These are phyloP conservation scores for Cordyceps pruinosa DNA, from an alignment of 2,329 filamentous ascomycete species.

Conservation along the genomic window DNA sequence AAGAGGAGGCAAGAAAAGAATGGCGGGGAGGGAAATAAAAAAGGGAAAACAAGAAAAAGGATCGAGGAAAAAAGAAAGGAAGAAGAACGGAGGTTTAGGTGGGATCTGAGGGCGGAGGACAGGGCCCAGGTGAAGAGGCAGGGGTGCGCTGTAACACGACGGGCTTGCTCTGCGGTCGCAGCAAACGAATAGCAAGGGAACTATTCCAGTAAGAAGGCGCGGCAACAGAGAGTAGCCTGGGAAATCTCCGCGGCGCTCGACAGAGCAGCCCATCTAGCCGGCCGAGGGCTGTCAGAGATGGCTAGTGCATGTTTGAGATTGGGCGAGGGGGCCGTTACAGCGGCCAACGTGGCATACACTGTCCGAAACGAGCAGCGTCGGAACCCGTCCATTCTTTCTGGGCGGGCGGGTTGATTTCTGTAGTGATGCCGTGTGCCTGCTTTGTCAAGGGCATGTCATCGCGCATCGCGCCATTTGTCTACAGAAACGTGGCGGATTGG, in stretches of 20 bases:
- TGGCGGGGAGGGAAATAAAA: not conserved
- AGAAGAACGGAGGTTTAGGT: not conserved
- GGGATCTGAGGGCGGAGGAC: not conserved
- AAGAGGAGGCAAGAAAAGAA: not conserved
- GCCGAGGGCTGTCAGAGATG: not conserved
- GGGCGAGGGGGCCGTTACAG: not conserved
- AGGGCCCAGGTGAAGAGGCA: too few relatives aligned
- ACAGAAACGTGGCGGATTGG: not conserved
- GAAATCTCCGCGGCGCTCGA: too few relatives aligned
- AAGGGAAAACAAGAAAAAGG: not conserved
- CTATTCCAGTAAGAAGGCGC: too few relatives aligned
- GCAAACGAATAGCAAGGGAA: too few relatives aligned
- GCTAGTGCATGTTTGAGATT: slow-evolving; percentile 9
- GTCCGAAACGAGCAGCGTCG: slow-evolving; percentile 8
- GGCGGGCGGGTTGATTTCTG: too few relatives aligned
- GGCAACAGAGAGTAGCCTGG: too few relatives aligned
- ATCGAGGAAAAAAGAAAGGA: not conserved
- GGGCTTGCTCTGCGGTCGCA: not conserved
- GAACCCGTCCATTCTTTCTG: not conserved
- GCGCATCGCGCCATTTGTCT: too few relatives aligned
- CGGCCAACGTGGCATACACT: not conserved
- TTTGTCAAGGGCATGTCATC: too few relatives aligned
- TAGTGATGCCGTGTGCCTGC: too few relatives aligned
- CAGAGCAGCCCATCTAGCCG: not conserved
- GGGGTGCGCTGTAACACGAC: not conserved